Conservation (phyloP, 2,329 filamentous ascomycete genomes). For the Beauveria pseudobassiana region DNA sequence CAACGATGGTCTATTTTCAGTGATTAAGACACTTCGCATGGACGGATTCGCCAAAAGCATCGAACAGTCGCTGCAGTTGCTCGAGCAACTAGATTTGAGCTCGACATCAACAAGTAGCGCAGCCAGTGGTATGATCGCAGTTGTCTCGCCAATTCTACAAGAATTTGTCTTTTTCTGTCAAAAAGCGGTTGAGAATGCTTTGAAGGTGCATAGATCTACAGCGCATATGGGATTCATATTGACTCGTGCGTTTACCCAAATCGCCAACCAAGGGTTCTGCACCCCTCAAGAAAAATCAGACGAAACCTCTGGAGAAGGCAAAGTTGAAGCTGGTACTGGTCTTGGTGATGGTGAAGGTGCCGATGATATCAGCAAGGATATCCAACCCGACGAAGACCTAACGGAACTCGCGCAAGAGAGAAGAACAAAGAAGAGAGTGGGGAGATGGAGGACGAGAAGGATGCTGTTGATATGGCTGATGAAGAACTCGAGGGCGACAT, state of each 20-base stretch:
- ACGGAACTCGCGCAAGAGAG: slow-evolving; percentile 83
- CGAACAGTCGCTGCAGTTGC: slow-evolving; percentile 27
- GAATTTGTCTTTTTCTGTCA: slow-evolving; percentile 62
- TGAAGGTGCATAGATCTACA: slow-evolving; percentile 59
- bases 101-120: slow-evolving; percentile 21
- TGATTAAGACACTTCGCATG: slow-evolving; percentile 53
- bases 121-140: slow-evolving; percentile 24
- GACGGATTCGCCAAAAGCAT: slow-evolving; percentile 42
- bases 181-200: slow-evolving; percentile 49
- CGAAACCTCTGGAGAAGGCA: slow-evolving; percentile 62
- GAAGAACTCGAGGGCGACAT: slow-evolving; percentile 86
- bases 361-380: slow-evolving; percentile 96
- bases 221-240: slow-evolving; percentile 71
- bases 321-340: slow-evolving; percentile 85
- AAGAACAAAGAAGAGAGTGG: slow-evolving; percentile 56
- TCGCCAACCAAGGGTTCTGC: slow-evolving; percentile 84
- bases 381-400: slow-evolving; percentile 87
- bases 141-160: slow-evolving; percentile 58
- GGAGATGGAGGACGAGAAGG: slow-evolving; percentile 71
- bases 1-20: slow-evolving; percentile 42
- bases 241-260: slow-evolving; percentile 67
- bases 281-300: slow-evolving; percentile 75
- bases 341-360: slow-evolving; percentile 91
- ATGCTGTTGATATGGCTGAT: slow-evolving; percentile 86
- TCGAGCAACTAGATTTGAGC: slow-evolving; percentile 26